These are phyloP conservation scores for Cutaneotrichosporon dermatis DNA, from an alignment of 1,284 basidiomycete species.

Conservation along the genomic window DNA sequence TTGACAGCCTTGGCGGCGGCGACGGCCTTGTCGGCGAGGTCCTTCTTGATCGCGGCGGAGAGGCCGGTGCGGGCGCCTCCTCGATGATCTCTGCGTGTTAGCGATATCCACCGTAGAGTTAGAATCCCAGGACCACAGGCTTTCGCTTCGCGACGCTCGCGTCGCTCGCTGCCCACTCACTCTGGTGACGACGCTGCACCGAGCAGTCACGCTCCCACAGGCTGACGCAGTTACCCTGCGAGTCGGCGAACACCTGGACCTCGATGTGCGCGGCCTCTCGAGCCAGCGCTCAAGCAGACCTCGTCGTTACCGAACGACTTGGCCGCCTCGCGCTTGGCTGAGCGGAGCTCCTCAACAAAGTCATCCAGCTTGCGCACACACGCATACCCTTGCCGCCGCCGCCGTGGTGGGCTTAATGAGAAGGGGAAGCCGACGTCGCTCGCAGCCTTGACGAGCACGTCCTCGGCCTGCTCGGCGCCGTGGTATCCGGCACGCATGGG, in stretches of 20 bases:
- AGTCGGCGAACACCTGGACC: conserved; percentile 85
- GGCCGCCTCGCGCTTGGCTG: conserved; percentile 78
- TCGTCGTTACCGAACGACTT: conserved; percentile 82
- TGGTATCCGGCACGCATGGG: conserved; percentile 75
- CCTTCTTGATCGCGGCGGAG: conserved; percentile 65
- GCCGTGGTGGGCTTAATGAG: conserved; percentile 69
- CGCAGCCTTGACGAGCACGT: conserved; percentile 51
- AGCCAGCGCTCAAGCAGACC: conserved; percentile 86
- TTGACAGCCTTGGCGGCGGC: conserved; percentile 85
- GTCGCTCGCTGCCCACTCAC: conserved; percentile 23
- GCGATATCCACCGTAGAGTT: not conserved
- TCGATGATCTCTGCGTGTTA: conserved; percentile 43
- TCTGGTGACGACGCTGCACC: conserved; percentile 89
- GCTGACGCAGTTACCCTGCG: conserved; percentile 69
- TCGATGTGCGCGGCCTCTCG: conserved; percentile 79
- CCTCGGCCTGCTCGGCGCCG: conserved; percentile 57
- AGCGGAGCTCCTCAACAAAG: conserved; percentile 65
- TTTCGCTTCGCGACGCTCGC: not conserved
- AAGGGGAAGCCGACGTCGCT: conserved; percentile 56
- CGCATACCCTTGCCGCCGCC: conserved; percentile 70
- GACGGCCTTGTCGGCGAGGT: conserved; percentile 80
- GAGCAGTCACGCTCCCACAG: conserved; percentile 93
- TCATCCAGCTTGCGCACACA: conserved; percentile 55
- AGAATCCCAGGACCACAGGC: too few species aligned
- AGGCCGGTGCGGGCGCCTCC: conserved; percentile 83